A percentile compares a stretch with the other conserved stretches of the same genome.
These are phyloP conservation scores for Flaveria ramosissima DNA, from an alignment of 129 eudicot species.

Conservation along the genomic window DNA sequence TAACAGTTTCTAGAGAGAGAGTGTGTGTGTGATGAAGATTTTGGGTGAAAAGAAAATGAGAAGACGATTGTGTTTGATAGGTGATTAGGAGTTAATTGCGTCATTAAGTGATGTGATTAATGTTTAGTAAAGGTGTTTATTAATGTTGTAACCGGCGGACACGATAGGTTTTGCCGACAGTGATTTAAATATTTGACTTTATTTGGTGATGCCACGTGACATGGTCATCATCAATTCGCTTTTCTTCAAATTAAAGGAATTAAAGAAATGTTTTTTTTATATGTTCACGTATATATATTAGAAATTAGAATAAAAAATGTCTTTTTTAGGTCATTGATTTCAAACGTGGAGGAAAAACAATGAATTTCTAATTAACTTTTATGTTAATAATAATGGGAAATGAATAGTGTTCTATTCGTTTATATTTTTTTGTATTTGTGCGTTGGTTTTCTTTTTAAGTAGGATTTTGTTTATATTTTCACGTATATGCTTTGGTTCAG, in stretches of 20 bases:
- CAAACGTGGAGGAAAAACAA: too few species aligned
- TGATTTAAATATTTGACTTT: conserved; percentile 19
- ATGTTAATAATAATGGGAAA: too few species aligned
- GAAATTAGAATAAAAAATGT: too few species aligned
- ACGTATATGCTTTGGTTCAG: too few species aligned
- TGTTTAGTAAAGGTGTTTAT: neutral
- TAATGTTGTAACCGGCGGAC: conserved; percentile 4
- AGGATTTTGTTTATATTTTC: too few species aligned
- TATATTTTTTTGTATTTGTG: too few species aligned
- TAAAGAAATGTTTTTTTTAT: neutral
- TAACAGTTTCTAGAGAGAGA: conserved; percentile 33
- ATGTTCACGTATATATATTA: too few species aligned
- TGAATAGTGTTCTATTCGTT: too few species aligned
- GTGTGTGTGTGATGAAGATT: conserved; percentile 16
- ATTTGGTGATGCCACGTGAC: conserved; percentile 12
- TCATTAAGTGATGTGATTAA: neutral
- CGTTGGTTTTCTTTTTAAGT: too few species aligned
- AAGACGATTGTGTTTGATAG: neutral
- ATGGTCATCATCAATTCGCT: neutral
- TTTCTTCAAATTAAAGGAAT: neutral
- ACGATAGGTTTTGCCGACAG: conserved; percentile 29
- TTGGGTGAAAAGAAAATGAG: conserved; percentile 15
- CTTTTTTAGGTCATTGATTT: too few species aligned
- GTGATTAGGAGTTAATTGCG: neutral
- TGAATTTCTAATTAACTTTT: too few species aligned